Conservation (phyloP, 2,329 filamentous ascomycete genomes). For the Aplosporella prunicola region DNA sequence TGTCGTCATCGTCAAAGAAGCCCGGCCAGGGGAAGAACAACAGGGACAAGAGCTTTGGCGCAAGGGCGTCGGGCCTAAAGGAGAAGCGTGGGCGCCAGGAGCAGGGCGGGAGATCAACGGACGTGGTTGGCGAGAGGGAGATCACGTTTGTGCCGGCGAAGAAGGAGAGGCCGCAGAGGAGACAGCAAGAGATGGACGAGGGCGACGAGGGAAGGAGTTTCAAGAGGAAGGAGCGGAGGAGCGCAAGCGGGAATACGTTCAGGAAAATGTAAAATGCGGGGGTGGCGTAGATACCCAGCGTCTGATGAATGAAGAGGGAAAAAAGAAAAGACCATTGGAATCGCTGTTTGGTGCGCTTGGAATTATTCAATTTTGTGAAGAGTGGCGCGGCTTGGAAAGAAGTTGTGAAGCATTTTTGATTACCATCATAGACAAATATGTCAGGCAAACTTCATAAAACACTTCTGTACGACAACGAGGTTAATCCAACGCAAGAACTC, state of each 20-base stretch:
- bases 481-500: too few relatives aligned
- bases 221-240: slow-evolving; percentile 48
- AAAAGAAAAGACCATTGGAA: too few relatives aligned
- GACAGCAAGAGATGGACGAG: slow-evolving; percentile 23
- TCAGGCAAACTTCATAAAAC: too few relatives aligned
- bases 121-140: slow-evolving; percentile 47
- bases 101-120: slow-evolving; percentile 17
- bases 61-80: slow-evolving; percentile 38
- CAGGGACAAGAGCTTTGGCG: slow-evolving; percentile 49
- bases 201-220: slow-evolving; percentile 12
- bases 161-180: slow-evolving; percentile 30
- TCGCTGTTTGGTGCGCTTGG: too few relatives aligned
- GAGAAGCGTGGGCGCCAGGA: slow-evolving; percentile 17
- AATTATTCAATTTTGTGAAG: too few relatives aligned
- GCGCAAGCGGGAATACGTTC: slow-evolving; percentile 68
- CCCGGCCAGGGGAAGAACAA: slow-evolving; percentile 29
- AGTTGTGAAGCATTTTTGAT: too few relatives aligned
- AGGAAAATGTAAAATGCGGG: slow-evolving; percentile 48
- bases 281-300: slow-evolving; percentile 1
- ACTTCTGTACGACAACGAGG: too few relatives aligned
- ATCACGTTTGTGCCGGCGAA: slow-evolving; percentile 62
- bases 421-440: too few relatives aligned
- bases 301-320: too few relatives aligned
- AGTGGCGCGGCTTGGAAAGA: too few relatives aligned
- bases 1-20: slow-evolving; percentile 43